A percentile compares a stretch with the other conserved stretches of the same genome.
Evolutionary conservation across 352 stramenopile genomes (phyloP).

Genomic region (Phytophthora cactorum): DNA sequence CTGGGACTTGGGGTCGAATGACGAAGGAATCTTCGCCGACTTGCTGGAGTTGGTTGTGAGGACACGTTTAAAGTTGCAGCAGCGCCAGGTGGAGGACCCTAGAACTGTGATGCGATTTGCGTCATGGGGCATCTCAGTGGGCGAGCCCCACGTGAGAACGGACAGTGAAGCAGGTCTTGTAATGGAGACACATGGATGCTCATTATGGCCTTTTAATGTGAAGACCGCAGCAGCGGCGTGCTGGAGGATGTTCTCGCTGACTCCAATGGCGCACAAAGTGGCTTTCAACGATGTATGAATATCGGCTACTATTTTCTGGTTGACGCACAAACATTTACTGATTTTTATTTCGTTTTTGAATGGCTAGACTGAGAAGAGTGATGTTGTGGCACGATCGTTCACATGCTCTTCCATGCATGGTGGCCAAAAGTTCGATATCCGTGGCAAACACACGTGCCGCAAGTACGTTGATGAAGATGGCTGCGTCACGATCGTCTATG

Average conservation of each 20-base stretch:
- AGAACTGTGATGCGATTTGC: constrained; percentile 13
- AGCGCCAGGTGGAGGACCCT: constrained; percentile 20
- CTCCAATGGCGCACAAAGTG: neutral
- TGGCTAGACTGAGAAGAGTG: constrained; percentile 8
- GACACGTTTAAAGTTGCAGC: constrained; percentile 25
- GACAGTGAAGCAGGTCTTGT: constrained; percentile 19
- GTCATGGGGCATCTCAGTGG: constrained; percentile 23
- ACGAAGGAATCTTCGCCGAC: constrained; percentile 34
- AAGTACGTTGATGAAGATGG: constrained; percentile 26
- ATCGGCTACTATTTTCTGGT: neutral
- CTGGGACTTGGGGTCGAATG: constrained; percentile 25
- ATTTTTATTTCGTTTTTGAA: neutral
- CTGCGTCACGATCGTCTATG: constrained; percentile 29
- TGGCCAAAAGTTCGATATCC: constrained; percentile 8
- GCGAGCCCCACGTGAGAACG: constrained; percentile 14
- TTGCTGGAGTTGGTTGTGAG: constrained; percentile 29
- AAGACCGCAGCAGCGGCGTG: constrained; percentile 18
- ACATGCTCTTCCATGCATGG: constrained; percentile 19
- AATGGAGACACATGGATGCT: constrained; percentile 24
- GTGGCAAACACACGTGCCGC: constrained; percentile 28
- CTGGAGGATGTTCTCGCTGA: constrained; percentile 31
- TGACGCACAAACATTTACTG: no score
- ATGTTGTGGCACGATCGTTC: constrained; percentile 21
- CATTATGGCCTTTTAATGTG: constrained; percentile 25
- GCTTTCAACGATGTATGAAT: constrained; percentile 10